Evolutionary conservation across 805 yeast species (phyloP), one percentile per base, ranked within the genome.

Genomic region (Wickerhamomyces strasburgensis): DNA sequence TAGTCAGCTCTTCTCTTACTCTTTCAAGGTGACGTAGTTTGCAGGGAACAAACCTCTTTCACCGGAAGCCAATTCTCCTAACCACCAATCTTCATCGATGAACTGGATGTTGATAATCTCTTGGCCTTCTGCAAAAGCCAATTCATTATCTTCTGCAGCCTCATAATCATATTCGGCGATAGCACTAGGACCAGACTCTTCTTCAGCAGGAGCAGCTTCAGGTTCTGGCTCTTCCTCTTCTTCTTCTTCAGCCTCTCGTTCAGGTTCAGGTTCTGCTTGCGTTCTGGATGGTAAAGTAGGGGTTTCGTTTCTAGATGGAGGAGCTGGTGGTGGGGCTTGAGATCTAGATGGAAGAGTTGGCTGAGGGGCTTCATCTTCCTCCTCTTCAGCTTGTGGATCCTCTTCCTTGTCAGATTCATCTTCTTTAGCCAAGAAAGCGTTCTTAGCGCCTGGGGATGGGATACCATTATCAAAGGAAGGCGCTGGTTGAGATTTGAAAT

Each of bases 71-170:
- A 80, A 70, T 44, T 75, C 78, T 35, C 98, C 98, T 37, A 83
- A 70, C 98, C 98, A 93, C 98, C 98, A 93, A 57, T 86, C 96
- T 31, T 86, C 96, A 51, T 88, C 95, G 14, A 85, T 83, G 59
- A 85, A 84, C 50, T 88, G 95, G 44, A 93, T 83, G 42, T 87
- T 84, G 14, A 77, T 67, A 44, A 93, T 87, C 42, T 70, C 53
- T 49, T 87, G 98, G 36, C 90, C 94, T 56, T 86, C 96, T 17
- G 67, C 73, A 60, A 93, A 93, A 3, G 78, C 73, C 42, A 93
- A 69, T 64, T 93, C 98, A 55, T 89, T 93, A 46, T 83, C 95
- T 62, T 93, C 98, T 19, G 81, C 81, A 23, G 95, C 96, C 34
- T 83, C 95, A 58, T 90, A 89, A 42, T 83, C 93, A 58, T 87